Evolutionary conservation across 768 basidiomycete species (phyloP).

Genomic region (Obba rivulosa): DNA sequence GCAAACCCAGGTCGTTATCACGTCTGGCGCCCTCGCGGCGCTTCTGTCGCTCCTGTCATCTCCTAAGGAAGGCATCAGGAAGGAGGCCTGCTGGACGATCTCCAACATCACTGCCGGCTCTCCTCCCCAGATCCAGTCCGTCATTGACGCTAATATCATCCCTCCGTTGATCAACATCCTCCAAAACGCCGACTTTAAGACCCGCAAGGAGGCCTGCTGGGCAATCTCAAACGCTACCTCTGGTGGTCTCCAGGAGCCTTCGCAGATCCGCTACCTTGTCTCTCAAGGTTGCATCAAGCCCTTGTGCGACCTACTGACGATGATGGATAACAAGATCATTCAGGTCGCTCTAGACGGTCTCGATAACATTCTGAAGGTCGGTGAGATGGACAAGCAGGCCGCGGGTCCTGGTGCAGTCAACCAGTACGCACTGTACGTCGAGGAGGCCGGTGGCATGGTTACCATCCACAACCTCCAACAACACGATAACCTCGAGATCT

Average conservation of each 20-base stretch:
- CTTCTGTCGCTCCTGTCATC: constrained; percentile 90
- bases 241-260: constrained; percentile 92
- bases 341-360: constrained; percentile 96
- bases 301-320: constrained; percentile 89
- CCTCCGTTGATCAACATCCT: constrained; percentile 99
- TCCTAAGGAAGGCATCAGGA: constrained; percentile 97
- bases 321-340: constrained; percentile 99
- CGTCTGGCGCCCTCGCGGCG: constrained; percentile 94
- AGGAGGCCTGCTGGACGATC: constrained; percentile 99
- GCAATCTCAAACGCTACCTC: constrained; percentile 99
- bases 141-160: constrained; percentile 97
- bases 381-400: constrained; percentile 88
- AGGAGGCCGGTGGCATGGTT: constrained; percentile 98
- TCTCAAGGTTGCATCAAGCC: constrained; percentile 98
- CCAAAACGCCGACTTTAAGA: constrained; percentile 97
- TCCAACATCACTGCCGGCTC: constrained; percentile 98
- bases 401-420: constrained; percentile 80
- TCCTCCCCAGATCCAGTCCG: constrained; percentile 93
- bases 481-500: constrained; percentile 99
- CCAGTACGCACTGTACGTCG: constrained; percentile 90
- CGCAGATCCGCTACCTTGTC: constrained; percentile 97
- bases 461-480: constrained; percentile 99
- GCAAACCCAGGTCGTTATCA: constrained; percentile 98
- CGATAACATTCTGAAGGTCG: constrained; percentile 97
- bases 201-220: constrained; percentile 99